Evolutionary conservation across 371 early-diverging fungal species (phyloP), one percentile per base, ranked within the genome.

Genomic region (Apophysomyces elegans): DNA sequence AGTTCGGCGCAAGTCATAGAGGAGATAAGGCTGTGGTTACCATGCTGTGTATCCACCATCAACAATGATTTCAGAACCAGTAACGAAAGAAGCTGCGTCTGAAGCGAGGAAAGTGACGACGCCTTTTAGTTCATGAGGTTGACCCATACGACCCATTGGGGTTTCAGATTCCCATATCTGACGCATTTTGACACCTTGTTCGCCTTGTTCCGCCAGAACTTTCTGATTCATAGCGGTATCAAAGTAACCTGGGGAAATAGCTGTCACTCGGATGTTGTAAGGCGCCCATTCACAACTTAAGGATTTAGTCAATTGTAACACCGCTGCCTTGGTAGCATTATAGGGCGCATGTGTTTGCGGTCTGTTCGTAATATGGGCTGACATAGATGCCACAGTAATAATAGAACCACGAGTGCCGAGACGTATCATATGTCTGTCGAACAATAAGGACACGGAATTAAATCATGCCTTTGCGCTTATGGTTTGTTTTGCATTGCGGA

Each of bases 281-380:
- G 68, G 74, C n/a, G 80, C 79, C 80, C 82, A 81, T 59, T 81
- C 80, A 61, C 73, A 69, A 12, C 78, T 76, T 16, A 79, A 56
- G 4, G 80, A 79, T 54, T 75, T 79, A 12, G 77, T 73, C 11
- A 81, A 61, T 44, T 79, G 79, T 56, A 74, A 63, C 4, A 81
- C 81, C 7, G 77, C 81, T 0, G 77, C 79, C 59, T 81, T 81
- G 59, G 79, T 73, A 8, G 81, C 79, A 61, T 81, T 81, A 56
- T 81, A 81, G 21, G 76, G 73, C 47, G 72, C 72, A 61, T 81
- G 81, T 0, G 62, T 44, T 37, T 79, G 81, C 16, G 79, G 79
- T 13, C 63, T 56, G 60, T 79, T 79, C 36, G 73, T 71, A 37
- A 81, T 67, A 58, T 74, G 71, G 12, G 74, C 74, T 2, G 81